phyloP scores from a whole-genome alignment of 305 asterid species.

The Fraxinus angustifolia region DNA sequence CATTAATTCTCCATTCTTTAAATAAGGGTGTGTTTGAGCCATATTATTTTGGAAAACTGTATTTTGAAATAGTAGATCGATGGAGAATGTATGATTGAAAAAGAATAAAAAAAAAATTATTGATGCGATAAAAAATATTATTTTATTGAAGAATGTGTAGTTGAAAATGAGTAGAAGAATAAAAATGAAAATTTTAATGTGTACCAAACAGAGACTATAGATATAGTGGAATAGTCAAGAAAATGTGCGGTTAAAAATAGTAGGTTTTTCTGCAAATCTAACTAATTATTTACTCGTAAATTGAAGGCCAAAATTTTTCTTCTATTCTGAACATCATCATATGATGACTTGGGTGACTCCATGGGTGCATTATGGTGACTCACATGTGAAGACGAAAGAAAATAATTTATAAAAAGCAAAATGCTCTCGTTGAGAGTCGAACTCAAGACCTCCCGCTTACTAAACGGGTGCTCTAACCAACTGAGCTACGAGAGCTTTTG shows the following conservation, averaged over 20 bases:
- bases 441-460: conserved; percentile 70
- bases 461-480: conserved; percentile 65
- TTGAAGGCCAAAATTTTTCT: neutral
- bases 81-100: too few species aligned
- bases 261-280: neutral
- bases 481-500: conserved; percentile 44
- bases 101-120: too few species aligned
- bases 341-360: neutral
- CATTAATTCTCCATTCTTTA: neutral
- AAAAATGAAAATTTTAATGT: too few species aligned
- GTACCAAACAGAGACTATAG: too few species aligned
- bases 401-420: too few species aligned
- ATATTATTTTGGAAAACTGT: too few species aligned
- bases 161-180: too few species aligned
- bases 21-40: too few species aligned
- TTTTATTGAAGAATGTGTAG: too few species aligned
- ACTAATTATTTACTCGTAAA: neutral
- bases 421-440: conserved; percentile 60
- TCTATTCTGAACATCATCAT: neutral
- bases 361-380: neutral
- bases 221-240: neutral
- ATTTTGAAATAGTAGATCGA: too few species aligned
- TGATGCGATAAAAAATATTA: too few species aligned
- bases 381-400: neutral
- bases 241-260: neutral